Base-by-base conservation (phyloP, 2,329 filamentous ascomycete genomes). In the Remersonia thermophila region DNA sequence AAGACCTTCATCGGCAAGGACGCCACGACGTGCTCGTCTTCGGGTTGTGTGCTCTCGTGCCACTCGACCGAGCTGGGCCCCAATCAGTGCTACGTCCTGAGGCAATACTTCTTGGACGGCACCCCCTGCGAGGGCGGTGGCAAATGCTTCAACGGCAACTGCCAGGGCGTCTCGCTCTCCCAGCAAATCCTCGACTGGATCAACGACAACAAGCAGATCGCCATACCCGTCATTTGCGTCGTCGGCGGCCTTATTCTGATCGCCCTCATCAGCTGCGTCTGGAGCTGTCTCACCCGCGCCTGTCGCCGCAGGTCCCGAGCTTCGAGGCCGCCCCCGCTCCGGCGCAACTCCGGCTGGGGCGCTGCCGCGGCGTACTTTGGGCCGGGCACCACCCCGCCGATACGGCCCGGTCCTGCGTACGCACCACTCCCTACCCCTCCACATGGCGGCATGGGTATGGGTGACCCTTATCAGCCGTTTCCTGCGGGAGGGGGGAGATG, bases 81-180 rank as follows among this genome's bases (percentile, higher is more conserved):
- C 5, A 71, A 73, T 39, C 66, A 70, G 7, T 94, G 85, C 58
- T 78, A 81, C 41, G 71, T 71, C 15, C 73, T 93, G 61, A 79
- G 83, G 55, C 86, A 95, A 55, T 91, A 93, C 60, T 96, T 93
- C 60, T 66, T 96, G 20, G 91, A 98, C 54, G 91, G 91, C 13
- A 96, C 91, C 1, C 63, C 72, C 2, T 98, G 91, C 55, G 70
- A 76, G 35, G 82, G 80, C 13, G 83, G 84, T 37, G 91, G 91
- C 6, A 68, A 65, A 38, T 98, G 91, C 58, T 55, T 57, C 35
- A 89, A 87, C 49, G 91, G 91, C 30, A 62, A 67, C 47, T 98
- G 91, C 60, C 58, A 70, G 49, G 87, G 84, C 42, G 65, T 74
- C 26, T 78, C 73, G 18, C 69, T 83, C 2, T 67, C 68, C 48